Evolutionary conservation across 352 stramenopile genomes (phyloP), one percentile per base, ranked within the genome.

Genomic region (Phytophthora aleatoria): DNA sequence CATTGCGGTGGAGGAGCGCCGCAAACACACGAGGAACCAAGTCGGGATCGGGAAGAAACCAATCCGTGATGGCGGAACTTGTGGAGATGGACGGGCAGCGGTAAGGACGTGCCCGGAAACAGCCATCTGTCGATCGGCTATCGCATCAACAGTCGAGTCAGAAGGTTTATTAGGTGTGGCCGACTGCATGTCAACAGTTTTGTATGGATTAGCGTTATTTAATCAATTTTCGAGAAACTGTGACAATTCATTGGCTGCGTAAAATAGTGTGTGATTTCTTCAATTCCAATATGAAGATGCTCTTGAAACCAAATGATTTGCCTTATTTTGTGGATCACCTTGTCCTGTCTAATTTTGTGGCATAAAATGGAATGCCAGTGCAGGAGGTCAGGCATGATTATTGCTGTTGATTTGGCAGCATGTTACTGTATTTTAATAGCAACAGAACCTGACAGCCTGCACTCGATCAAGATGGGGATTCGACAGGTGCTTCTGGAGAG

Each of bases 401-500:
- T 16, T 10, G 36, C 20, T 57, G 35, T 27, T 48, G 50, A 47
- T 57, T 57, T 27, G 33, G 13, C 26, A 27, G 54, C 27, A 50
- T 36, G 56, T 26, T 45, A 20, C 20, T 20, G 20, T 20, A 20
- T 20, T 20, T 20, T 20, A 20, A 20, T 20, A 58, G 43, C 44
- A 50, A 38, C 27, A 43, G 6, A 55, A 5, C 12, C n/a, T 56
- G 9, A 39, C n/a, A 44, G n/a, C 24, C 16, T 44, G 57, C 48
- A 54, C 33, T 44, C 7, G 35, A 38, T 9, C 24, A 12, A 52
- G 50, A 60, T 60, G 41, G n/a, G 42, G 11, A 36, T 35, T 50
- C 36, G 35, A 55, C 59, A 61, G 27, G 51, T 61, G 43, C 43
- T 67, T 44, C 50, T 31, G 54, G 50, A 60, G 58, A 64, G 48